Base-by-base conservation (phyloP, 1,139 yeast genomes). In the Eremothecium coryli region DNA sequence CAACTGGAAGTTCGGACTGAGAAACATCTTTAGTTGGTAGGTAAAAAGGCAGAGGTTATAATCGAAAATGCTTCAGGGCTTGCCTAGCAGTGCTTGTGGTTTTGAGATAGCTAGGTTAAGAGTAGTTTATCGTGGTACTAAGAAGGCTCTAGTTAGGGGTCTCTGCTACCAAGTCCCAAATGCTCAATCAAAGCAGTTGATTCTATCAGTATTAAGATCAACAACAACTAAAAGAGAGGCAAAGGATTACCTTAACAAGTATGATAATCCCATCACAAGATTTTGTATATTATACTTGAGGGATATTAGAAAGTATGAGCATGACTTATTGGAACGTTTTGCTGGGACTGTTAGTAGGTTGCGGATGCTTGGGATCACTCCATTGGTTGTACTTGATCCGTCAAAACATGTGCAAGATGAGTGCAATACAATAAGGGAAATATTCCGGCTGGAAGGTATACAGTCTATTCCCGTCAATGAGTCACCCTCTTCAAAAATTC, bases 201-300 rank as follows among this genome's bases (percentile, higher is more conserved):
- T 80, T n/a, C 59, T 79, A 15, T 74, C 85, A 4, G 78, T 81
- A 20, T 60, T 81, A 35, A 76, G 72, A 46, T 75, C 85, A 4
- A 78, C 93, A 4, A 81, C 88, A 9, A 80, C 90, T 1, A 79
- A 78, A 52, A 57, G 93, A 43, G 93, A 81, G 51, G 84, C 85
- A 3, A 65, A 67, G 42, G 75, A 74, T 39, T 81, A 80, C 49
- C 56, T 81, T 32, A 60, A 68, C 26, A 79, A 76, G 54, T 81
- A 81, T 46, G 46, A 51, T 1, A 35, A 46, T 32, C 49, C 44
- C 11, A 35, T 36, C 3, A 33, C 25, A 17, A 48, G 54, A 32
- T 42, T 50, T 32, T 54, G 58, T 21, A 20, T 57, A 22, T 30
- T 57, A 11, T 31, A 53, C 23, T 36, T 56, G n/a, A 51, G 58